A percentile compares a stretch with the other conserved stretches of the same genome.
Conservation (phyloP, 768 basidiomycete genomes). For the Boletus rubropictus region DNA sequence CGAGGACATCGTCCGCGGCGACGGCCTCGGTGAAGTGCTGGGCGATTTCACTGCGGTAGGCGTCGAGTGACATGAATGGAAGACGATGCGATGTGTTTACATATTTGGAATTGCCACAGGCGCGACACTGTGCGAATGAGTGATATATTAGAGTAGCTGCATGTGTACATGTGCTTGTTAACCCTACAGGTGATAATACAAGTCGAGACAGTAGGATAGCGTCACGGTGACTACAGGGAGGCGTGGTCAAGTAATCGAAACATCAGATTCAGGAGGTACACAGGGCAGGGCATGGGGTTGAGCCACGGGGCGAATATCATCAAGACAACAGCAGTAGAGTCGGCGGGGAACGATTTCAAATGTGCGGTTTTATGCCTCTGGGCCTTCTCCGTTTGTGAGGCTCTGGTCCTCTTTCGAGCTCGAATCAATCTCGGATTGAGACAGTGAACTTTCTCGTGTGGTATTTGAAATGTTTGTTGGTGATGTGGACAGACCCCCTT, state of each 20-base stretch:
- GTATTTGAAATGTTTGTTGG: slow-evolving; percentile 68
- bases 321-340: slow-evolving; percentile 20
- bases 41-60: slow-evolving; percentile 18
- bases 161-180: slow-evolving; percentile 15
- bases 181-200: slow-evolving; percentile 31
- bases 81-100: neutral
- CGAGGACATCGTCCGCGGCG: slow-evolving; percentile 38
- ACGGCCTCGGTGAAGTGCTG: slow-evolving; percentile 26
- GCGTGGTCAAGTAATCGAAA: slow-evolving; percentile 11
- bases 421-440: slow-evolving; percentile 23
- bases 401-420: slow-evolving; percentile 15
- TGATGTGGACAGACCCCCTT: slow-evolving; percentile 58
- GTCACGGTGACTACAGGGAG: slow-evolving; percentile 16
- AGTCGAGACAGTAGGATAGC: slow-evolving; percentile 18
- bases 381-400: slow-evolving; percentile 8
- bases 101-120: slow-evolving; percentile 9
- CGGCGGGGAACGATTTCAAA: slow-evolving; percentile 1
- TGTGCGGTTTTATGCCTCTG: slow-evolving; percentile 13
- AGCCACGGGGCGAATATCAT: slow-evolving; percentile 21
- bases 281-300: slow-evolving; percentile 12
- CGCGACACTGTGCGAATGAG: slow-evolving; percentile 5
- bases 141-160: slow-evolving; percentile 20
- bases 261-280: slow-evolving; percentile 9
- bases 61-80: slow-evolving; percentile 19
- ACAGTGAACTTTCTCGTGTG: slow-evolving; percentile 53